Conservation (phyloP, 164 flowering plant genomes). For the Houttuynia cordata region DNA sequence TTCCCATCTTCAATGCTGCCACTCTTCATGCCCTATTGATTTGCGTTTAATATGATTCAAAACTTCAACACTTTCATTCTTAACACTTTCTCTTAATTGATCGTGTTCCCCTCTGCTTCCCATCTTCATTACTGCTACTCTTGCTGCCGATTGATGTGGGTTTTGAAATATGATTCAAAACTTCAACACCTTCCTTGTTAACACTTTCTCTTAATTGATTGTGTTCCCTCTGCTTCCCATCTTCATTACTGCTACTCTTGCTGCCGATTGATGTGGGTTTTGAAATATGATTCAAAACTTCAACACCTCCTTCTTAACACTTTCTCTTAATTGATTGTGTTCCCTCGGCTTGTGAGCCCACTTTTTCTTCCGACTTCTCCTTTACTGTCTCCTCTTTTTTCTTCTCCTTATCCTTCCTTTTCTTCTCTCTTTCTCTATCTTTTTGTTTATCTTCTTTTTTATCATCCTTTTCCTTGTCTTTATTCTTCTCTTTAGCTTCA, state of each 20-base stretch:
- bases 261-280: conserved; percentile 14
- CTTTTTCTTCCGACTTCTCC: conserved; percentile 31
- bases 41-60: conserved; percentile 8
- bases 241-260: conserved; percentile 17
- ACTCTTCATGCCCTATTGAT: conserved; percentile 18
- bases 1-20: conserved; percentile 21
- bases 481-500: conserved; percentile 21
- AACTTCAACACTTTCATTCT: conserved; percentile 10
- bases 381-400: conserved; percentile 31
- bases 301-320: conserved; percentile 9
- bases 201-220: conserved; percentile 21
- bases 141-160: conserved; percentile 15
- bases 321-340: conserved; percentile 22
- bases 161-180: conserved; percentile 6
- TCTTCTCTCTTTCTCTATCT: conserved; percentile 18
- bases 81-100: conserved; percentile 19
- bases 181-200: conserved; percentile 12
- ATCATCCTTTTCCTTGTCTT: conserved; percentile 20
- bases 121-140: conserved; percentile 18
- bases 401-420: conserved; percentile 30
- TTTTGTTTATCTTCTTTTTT: conserved; percentile 21
- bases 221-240: conserved; percentile 18
- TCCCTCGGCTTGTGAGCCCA: conserved; percentile 16
- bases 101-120: conserved; percentile 23
- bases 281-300: conserved; percentile 6